Evolutionary conservation across 805 yeast species (phyloP), one percentile per base, ranked within the genome.

Genomic region (Middelhovenomyces tepae): DNA sequence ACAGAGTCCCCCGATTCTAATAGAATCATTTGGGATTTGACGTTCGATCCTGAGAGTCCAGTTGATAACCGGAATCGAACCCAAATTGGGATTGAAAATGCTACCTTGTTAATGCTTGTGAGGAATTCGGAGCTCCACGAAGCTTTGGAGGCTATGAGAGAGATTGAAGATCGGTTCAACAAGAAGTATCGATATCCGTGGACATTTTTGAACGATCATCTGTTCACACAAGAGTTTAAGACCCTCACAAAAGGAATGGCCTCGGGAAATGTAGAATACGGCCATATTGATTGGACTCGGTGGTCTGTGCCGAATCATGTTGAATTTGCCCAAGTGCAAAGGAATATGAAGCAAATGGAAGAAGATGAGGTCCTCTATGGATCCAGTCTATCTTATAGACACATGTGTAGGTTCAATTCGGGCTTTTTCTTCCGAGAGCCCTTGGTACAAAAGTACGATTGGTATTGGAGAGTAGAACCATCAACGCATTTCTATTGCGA

Each of bases 391-490:
- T 74, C 84, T 1, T 81, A 81, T 50, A 71, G 96, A 52, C 87
- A 89, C 56, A 91, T 91, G 97, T 91, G 97, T 57, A 70, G 95
- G 23, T 89, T 80, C 62, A 89, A 91, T 53, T 79, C 94, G 2
- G 96, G 97, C 0, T 82, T 68, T 54, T 91, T 91, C 60, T 89
- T 74, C 62, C 72, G 81, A 51, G 94, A 86, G 50, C 74, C 75
- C 36, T 53, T 85, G 28, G 59, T 87, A 46, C 55, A 63, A 28
- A 65, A 78, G 21, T 91, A 82, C 60, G 89, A 85, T 40, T 91
- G 78, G 67, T 89, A 89, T 60, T 87, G 94, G 75, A 69, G 98
- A 43, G 95, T 89, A 8, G 98, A 89, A 56, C 98, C 98, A 0
- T 85, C 78, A 43, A 86, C 87, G 31, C 76, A 82, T 50, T 81